A percentile compares a stretch with the other conserved stretches of the same genome.
Evolutionary conservation across 78 protist genomes (phyloP).

Genomic region (Dictyostelium intermedium): DNA sequence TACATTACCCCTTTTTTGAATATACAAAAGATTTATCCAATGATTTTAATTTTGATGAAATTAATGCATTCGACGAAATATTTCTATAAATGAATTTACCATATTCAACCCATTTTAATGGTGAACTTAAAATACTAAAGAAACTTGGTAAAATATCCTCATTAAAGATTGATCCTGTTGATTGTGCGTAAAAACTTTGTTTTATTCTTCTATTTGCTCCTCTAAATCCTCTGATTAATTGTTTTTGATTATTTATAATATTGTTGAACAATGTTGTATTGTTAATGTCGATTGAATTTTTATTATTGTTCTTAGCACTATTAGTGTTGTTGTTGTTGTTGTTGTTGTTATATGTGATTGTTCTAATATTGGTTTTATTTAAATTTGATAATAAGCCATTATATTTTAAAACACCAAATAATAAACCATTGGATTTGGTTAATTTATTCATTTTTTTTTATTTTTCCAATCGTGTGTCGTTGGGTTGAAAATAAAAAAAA

Average conservation of each 20-base stretch:
- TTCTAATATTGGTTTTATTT: not conserved
- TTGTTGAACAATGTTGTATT: not conserved
- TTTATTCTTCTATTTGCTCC: not conserved
- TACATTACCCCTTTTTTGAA: constrained; percentile 13
- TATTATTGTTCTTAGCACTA: not conserved
- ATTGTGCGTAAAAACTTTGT: constrained; percentile 26
- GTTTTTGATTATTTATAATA: not conserved
- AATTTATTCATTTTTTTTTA: not conserved
- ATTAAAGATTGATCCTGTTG: constrained; percentile 52
- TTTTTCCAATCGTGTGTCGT: not conserved
- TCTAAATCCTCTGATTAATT: not conserved
- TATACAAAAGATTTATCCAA: not conserved
- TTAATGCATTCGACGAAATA: not conserved
- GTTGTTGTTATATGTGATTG: not conserved
- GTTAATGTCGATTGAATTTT: not conserved
- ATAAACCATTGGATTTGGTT: not conserved
- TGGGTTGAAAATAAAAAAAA: not conserved
- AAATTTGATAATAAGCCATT: not conserved
- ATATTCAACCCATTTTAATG: constrained; percentile 7
- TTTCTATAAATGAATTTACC: constrained; percentile 22
- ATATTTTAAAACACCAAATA: not conserved
- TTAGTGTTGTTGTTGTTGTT: not conserved
- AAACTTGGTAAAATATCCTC: not conserved
- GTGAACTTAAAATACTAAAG: not conserved
- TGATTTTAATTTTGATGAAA: constrained; percentile 28